A percentile compares a stretch with the other conserved stretches of the same genome.
Evolutionary conservation across 768 basidiomycete genomes (phyloP).

Genomic region (Tubosaeta sp.): DNA sequence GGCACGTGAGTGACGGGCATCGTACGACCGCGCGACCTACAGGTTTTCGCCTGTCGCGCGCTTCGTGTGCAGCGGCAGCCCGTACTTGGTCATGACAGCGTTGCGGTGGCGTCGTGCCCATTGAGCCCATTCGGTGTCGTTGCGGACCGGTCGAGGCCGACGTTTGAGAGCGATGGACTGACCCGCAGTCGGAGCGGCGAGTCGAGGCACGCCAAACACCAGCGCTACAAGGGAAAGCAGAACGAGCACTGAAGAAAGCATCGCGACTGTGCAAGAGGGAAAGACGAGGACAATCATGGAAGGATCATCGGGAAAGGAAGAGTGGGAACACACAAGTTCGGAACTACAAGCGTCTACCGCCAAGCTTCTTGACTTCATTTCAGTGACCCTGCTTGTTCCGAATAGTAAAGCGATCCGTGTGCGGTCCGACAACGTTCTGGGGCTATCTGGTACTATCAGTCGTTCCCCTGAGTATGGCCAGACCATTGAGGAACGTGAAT

Average conservation of each 20-base stretch:
- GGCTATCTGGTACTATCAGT: too few relatives aligned
- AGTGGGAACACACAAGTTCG: conserved; percentile 5
- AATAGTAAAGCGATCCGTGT: too few relatives aligned
- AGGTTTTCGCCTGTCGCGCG: too few relatives aligned
- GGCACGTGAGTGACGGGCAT: conserved; percentile 1
- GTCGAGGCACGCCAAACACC: conserved; percentile 12
- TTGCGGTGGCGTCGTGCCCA: conserved; percentile 11
- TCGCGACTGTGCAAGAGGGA: conserved; percentile 1
- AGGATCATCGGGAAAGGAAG: background rate
- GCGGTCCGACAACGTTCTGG: too few relatives aligned
- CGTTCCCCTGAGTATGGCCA: too few relatives aligned
- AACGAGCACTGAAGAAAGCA: conserved; percentile 6
- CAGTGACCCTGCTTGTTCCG: too few relatives aligned
- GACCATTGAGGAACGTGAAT: too few relatives aligned
- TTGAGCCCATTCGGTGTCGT: conserved; percentile 18
- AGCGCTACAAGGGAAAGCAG: conserved; percentile 6
- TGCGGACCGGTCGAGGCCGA: conserved; percentile 8
- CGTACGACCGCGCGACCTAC: background rate
- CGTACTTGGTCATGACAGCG: conserved; percentile 33
- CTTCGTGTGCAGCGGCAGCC: too few relatives aligned
- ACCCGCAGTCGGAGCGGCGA: conserved; percentile 8
- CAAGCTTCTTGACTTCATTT: too few relatives aligned
- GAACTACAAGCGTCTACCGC: too few relatives aligned
- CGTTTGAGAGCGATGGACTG: conserved; percentile 21
- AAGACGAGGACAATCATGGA: background rate